Evolutionary conservation across 2,329 filamentous ascomycete genomes (phyloP), one percentile per base, ranked within the genome.

Genomic region (Pezizomycotina sp.): DNA sequence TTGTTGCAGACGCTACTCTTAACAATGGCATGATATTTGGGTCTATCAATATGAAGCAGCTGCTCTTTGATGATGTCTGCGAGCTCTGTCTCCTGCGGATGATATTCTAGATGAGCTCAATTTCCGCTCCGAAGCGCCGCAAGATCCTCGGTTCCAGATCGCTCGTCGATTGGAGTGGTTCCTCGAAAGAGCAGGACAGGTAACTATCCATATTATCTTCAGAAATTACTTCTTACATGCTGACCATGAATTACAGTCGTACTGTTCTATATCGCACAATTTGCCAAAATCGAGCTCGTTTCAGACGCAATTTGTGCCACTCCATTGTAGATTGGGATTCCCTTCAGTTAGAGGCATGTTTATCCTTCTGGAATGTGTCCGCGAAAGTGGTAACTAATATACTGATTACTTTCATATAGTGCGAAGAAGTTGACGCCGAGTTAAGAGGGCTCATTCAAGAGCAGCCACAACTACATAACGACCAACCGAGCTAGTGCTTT

Each of bases 241-340:
- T 34, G 23, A 32, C 34, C n/a, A 40, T 51, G 37, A 24, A 27
- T 4, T 62, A 81, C 55, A 73, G 77, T 0, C 93, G 83, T 52
- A 62, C 92, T 12, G 84, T 93, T 47, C 67, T 91, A 10, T 75
- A 89, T 50, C 72, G 83, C 30, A 77, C 79, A 5, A 65, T 89
- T 12, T 92, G 83, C 50, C 80, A 95, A 54, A 98, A 95, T 53
- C 68, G 83, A 34, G 91, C 82, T 53, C 76, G 89, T 2, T 72
- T 92, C 26, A 72, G 89, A n/a, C 71, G 89, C 22, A 83, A 77
- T n/a, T 66, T 98, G 6, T 83, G 75, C 43, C 86, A 95, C 53
- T 70, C 76, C 9, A 71, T 92, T 22, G 62, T 72, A 2, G 77
- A 86, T 42, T 91, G 83, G 74, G 83, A 93, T 51, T 68, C 69